Conservation (phyloP, 495 filamentous ascomycete species). For the Cercophora sp. region DNA sequence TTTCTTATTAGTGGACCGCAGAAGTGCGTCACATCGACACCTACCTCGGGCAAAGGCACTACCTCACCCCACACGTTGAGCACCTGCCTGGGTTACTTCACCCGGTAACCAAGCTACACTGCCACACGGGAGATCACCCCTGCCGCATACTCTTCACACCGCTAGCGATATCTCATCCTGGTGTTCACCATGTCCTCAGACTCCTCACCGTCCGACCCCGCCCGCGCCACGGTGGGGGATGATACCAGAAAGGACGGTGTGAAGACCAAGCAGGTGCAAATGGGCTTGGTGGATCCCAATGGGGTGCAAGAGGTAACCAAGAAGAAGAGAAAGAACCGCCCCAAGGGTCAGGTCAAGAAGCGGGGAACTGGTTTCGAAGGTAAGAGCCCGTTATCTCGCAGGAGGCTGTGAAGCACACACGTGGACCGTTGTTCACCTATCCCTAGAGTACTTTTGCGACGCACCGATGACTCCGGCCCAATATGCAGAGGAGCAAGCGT, state of each 20-base stretch:
- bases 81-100: not conserved
- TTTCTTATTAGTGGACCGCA: no score
- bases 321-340: conserved; percentile 30
- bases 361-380: conserved; percentile 43
- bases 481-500: conserved; percentile 48
- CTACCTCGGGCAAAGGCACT: no score
- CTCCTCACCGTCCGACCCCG: not conserved
- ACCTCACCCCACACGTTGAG: no score
- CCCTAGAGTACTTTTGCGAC: conserved; percentile 67
- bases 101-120: conserved; percentile 7
- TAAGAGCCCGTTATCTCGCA: conserved; percentile 9
- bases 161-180: not conserved
- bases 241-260: not conserved
- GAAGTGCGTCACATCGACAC: no score
- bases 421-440: no score
- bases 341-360: conserved; percentile 29
- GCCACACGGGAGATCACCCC: conserved; percentile 10
- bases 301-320: not conserved
- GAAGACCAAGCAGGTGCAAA: no score
- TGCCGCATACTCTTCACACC: not conserved
- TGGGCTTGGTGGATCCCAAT: no score
- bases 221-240: not conserved
- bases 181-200: not conserved
- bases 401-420: not conserved
- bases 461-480: conserved; percentile 69